A percentile compares a stretch with the other conserved stretches of the same genome.
These are phyloP conservation scores for Musa balbisiana DNA, from an alignment of 202 grass and related monocot genomes.

Conservation along the genomic window DNA sequence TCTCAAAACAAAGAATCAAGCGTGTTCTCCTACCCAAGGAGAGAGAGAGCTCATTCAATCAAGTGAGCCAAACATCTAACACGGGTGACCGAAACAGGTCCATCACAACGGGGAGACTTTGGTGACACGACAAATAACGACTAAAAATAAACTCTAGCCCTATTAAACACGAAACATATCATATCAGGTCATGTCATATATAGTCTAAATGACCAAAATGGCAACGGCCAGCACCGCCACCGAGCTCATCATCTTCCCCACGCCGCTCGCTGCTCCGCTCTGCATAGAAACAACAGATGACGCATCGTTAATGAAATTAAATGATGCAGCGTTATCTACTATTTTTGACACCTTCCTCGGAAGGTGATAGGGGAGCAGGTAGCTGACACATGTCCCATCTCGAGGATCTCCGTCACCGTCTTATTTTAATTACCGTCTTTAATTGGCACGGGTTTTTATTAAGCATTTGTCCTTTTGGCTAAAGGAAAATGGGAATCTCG, in stretches of 20 bases:
- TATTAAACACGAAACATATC: neutral
- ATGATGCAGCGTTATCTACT: neutral
- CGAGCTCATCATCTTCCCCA: neutral
- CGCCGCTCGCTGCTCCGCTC: neutral
- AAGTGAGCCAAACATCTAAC: neutral
- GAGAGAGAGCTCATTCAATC: neutral
- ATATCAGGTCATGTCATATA: neutral
- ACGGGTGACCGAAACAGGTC: neutral
- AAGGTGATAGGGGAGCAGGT: no score
- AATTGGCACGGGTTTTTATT: neutral
- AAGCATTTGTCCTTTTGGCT: neutral
- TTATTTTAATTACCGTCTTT: neutral
- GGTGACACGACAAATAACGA: neutral
- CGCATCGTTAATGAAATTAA: neutral
- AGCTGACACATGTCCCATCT: no score
- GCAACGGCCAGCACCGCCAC: neutral
- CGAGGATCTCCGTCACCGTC: no score
- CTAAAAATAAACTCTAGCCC: neutral
- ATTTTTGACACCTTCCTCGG: neutral
- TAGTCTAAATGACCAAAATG: neutral
- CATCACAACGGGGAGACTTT: neutral
- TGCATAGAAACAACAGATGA: neutral
- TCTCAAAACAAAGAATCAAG: no score
- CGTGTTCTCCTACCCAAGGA: neutral
- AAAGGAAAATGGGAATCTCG: neutral